These are phyloP conservation scores for Eimeria falciformis DNA, from an alignment of 169 alveolate species.

Conservation along the genomic window DNA sequence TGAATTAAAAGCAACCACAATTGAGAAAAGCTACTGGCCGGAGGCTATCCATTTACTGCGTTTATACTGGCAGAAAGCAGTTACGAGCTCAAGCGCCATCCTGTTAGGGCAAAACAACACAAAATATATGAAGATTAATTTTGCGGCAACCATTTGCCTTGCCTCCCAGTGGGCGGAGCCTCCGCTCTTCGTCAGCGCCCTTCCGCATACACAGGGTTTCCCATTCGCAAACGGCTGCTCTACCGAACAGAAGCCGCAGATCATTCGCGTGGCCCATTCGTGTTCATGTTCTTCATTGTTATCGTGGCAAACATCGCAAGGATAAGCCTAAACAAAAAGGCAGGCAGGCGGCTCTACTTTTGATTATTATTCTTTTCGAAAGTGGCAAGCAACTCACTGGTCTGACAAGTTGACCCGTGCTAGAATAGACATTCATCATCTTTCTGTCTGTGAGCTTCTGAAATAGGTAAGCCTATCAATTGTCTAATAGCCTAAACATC, in stretches of 20 bases:
- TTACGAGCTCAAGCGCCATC: neutral
- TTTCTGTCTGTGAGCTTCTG: too few relatives aligned
- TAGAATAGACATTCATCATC: too few relatives aligned
- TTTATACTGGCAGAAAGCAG: neutral
- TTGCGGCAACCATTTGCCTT: neutral
- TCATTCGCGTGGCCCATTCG: conserved; percentile 89
- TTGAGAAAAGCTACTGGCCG: neutral
- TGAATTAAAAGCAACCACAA: neutral
- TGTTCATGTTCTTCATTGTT: conserved; percentile 86
- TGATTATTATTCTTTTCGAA: too few relatives aligned
- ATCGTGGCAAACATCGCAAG: conserved; percentile 92
- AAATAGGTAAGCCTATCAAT: too few relatives aligned
- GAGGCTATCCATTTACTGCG: neutral
- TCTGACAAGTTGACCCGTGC: too few relatives aligned
- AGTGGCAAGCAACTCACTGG: too few relatives aligned
- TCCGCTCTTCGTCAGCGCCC: conserved; percentile 70
- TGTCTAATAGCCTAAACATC: too few relatives aligned
- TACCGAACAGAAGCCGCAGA: conserved; percentile 90
- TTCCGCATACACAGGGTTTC: conserved; percentile 79
- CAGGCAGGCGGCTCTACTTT: neutral
- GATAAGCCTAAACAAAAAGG: conserved; percentile 82
- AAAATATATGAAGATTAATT: neutral
- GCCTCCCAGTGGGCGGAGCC: conserved; percentile 80
- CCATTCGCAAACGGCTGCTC: conserved; percentile 80
- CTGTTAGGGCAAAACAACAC: neutral